A percentile compares a stretch with the other conserved stretches of the same genome.
Evolutionary conservation across 768 basidiomycete genomes (phyloP).

Genomic region (Hericium alpestre): DNA sequence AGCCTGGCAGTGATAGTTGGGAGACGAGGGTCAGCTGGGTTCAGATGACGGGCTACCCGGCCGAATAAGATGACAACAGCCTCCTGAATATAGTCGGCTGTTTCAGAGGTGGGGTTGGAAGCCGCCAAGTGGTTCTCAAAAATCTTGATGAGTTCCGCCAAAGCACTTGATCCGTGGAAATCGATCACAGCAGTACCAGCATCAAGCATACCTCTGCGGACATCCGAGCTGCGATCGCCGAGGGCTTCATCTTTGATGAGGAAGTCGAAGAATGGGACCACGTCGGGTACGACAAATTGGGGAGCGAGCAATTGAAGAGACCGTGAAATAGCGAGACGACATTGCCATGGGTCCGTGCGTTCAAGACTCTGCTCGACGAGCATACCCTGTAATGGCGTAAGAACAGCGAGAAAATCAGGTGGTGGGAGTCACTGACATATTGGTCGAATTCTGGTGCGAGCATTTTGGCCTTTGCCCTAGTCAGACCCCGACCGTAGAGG

Average conservation of each 20-base stretch:
- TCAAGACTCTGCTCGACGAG: conserved; percentile 81
- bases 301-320: conserved; percentile 62
- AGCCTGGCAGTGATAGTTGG: conserved; percentile 75
- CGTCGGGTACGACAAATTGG: conserved; percentile 46
- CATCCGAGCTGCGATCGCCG: conserved; percentile 74
- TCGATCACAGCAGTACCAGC: conserved; percentile 81
- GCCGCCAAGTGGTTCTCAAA: conserved; percentile 69
- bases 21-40: conserved; percentile 65
- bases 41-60: conserved; percentile 80
- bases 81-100: conserved; percentile 84
- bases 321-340: conserved; percentile 63
- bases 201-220: conserved; percentile 78
- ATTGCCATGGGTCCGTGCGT: conserved; percentile 79
- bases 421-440: conserved; percentile 48
- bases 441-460: conserved; percentile 87
- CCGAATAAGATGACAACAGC: conserved; percentile 93
- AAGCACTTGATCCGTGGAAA: conserved; percentile 58
- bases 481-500: neutral
- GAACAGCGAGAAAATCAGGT: neutral
- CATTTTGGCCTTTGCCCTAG: conserved; percentile 53
- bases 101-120: conserved; percentile 45
- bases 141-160: conserved; percentile 64
- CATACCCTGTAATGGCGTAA: conserved; percentile 60
- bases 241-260: conserved; percentile 78
- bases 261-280: conserved; percentile 73